phyloP scores from a whole-genome alignment of 2,329 filamentous ascomycete species.

The Myriosclerotinia scirpicola region DNA sequence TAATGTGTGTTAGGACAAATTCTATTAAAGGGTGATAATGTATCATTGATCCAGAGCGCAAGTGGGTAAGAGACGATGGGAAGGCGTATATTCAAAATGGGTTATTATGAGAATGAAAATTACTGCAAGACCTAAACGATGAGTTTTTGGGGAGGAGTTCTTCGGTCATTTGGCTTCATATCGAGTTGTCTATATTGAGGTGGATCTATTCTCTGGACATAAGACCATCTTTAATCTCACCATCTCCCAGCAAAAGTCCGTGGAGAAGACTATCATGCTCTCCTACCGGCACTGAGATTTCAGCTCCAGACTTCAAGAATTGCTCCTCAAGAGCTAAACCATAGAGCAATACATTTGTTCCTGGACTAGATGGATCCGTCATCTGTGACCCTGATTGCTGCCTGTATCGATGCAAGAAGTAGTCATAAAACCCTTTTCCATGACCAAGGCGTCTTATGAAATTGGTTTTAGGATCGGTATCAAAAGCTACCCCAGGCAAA shows the following conservation, averaged over 20 bases:
- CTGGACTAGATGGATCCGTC: conserved; percentile 50
- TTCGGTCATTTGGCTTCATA: conserved; percentile 20
- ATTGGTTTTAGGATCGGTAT: conserved; percentile 54
- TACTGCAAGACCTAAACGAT: conserved; percentile 22
- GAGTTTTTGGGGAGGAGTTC: conserved; percentile 23
- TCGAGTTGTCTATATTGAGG: conserved; percentile 22
- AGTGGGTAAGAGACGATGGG: conserved; percentile 34
- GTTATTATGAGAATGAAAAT: conserved; percentile 31
- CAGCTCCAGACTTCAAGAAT: conserved; percentile 59
- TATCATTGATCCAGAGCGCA: conserved; percentile 58
- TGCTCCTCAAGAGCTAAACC: conserved; percentile 87
- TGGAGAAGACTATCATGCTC: conserved; percentile 78
- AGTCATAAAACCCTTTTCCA: conserved; percentile 96
- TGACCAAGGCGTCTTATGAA: conserved; percentile 79
- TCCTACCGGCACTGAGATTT: conserved; percentile 69
- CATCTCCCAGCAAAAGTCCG: conserved; percentile 71
- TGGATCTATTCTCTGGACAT: conserved; percentile 26
- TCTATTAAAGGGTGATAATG: conserved; percentile 66
- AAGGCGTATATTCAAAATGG: conserved; percentile 33
- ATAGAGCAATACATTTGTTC: conserved; percentile 61
- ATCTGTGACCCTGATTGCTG: conserved; percentile 40
- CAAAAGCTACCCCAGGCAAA: conserved; percentile 92
- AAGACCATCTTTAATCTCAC: conserved; percentile 51
- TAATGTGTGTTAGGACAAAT: conserved; percentile 55
- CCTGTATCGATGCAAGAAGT: conserved; percentile 76